These are phyloP conservation scores for Pseudogymnoascus sp. DNA, from an alignment of 2,329 filamentous ascomycete genomes.

Conservation along the genomic window DNA sequence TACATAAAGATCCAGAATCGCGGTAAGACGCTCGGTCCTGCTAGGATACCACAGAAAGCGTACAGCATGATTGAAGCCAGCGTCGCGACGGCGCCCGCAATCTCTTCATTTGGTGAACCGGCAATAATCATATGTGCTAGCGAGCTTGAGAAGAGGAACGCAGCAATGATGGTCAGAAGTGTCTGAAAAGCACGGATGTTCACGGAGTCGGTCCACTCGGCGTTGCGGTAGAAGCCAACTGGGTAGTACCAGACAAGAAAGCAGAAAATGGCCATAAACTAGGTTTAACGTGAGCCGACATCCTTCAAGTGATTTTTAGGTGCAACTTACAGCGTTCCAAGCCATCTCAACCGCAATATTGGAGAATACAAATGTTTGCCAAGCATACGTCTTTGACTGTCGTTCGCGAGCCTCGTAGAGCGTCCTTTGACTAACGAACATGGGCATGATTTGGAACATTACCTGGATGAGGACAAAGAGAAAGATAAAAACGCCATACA, in stretches of 20 bases:
- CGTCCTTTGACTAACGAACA: constrained; percentile 56
- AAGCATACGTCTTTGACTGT: constrained; percentile 21
- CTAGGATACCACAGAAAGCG: constrained; percentile 67
- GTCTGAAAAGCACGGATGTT: constrained; percentile 64
- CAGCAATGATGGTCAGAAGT: constrained; percentile 65
- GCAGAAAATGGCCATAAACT: constrained; percentile 49
- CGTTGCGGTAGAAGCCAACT: constrained; percentile 64
- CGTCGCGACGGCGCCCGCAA: constrained; percentile 65
- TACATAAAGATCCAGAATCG: constrained; percentile 80
- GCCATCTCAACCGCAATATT: constrained; percentile 69
- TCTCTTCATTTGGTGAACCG: constrained; percentile 63
- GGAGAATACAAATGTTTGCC: constrained; percentile 8
- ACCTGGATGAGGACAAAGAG: constrained; percentile 58
- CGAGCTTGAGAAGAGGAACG: constrained; percentile 70
- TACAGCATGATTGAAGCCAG: constrained; percentile 62
- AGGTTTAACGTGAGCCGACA: background rate
- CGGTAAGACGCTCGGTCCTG: constrained; percentile 51
- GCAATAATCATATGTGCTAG: constrained; percentile 72
- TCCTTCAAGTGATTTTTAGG: background rate
- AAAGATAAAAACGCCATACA: constrained; percentile 62
- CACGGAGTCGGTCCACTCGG: constrained; percentile 49
- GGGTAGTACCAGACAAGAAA: constrained; percentile 79
- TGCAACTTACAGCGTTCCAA: constrained; percentile 62
- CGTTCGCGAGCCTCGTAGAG: constrained; percentile 45
- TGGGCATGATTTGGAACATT: constrained; percentile 56